Evolutionary conservation across 768 basidiomycete genomes (phyloP), one percentile per base, ranked within the genome.

Genomic region (Calvatia gigantea): DNA sequence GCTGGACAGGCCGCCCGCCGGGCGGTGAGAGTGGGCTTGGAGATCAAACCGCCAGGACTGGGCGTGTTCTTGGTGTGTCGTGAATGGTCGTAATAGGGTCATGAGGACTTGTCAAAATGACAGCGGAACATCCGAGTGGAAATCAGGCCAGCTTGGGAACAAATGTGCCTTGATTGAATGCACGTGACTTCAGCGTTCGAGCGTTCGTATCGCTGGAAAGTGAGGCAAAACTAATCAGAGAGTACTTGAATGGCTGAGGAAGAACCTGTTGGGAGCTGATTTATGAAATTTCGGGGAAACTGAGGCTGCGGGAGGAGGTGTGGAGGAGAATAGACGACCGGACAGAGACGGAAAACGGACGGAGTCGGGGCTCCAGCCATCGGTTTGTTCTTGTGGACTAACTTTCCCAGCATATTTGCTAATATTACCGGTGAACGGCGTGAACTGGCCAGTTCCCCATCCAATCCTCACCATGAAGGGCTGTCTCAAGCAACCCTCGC

Each of bases 401-500:
- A 37, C 12, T 14, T 37, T 37, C 35, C 35, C 35, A 37, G 35
- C 35, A 14, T 37, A n/a, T 37, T n/a, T n/a, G 35, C 12, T 12
- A 4, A 37, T 37, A 12, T 4, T 37, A 3, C 35, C 3, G 35
- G 8, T 9, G 12, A 12, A 37, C 12, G 6, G 19, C 21, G 17
- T 9, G 17, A 23, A 21, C 11, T 21, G 19, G 11, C 7, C 41
- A 21, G 19, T 15, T 21, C 41, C 41, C 17, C 19, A n/a, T n/a
- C 43, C 25, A 14, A 25, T 29, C 39, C 44, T n/a, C 35, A 37
- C 45, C 54, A 73, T 74, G 71, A 75, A 73, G 59, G 72, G 73
- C 61, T 75, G 74, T 61, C 61, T 75, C 35, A 75, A 74, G 60
- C 55, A 50, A 23, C 51, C 60, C 43, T 62, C 65, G 0, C 64